Base-by-base conservation (phyloP, 768 basidiomycete genomes). In the Trametes elegans region DNA sequence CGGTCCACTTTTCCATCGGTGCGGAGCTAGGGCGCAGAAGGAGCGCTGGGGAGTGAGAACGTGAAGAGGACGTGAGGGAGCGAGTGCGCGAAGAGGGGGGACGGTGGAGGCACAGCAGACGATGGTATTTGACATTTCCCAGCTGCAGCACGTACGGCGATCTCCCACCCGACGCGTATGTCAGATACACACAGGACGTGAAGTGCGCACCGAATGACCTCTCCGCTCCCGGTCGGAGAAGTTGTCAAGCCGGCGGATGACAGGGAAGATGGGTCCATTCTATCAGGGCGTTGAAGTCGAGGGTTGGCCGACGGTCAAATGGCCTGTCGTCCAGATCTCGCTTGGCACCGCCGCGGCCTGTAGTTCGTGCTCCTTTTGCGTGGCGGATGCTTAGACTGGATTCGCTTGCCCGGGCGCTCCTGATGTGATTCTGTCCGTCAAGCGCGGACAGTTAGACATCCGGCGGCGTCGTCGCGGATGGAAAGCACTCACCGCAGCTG, bases 361-460 rank as follows among this genome's bases (percentile, higher is more conserved):
- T 32, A 21, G 36, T 47, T 24, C 44, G 9, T 39, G 45, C 53
- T 40, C 28, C 26, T 16, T 32, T 16, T 40, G 19, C 24, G 9
- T 9, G 6, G 29, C 2, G 16, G 7, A 19, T 44, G 32, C 42
- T 36, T 35, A 45, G 40, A n/a, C n/a, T n/a, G n/a, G n/a, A 35
- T 49, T 24, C 23, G 40, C 13, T 23, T 38, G 48, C 28, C 55
- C 29, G 32, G n/a, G 14, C 32, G 19, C n/a, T n/a, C 18, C 26
- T 36, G 35, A 18, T 29, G 2, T 40, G 40, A 47, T 3, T 19
- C 34, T 18, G 36, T 44, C 55, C 55, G 55, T 49, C 47, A 38
- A 49, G 16, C 48, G 24, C 55, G 55, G 55, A 49, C 48, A 44
- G 41, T 49, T 56, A n/a, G 55, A 38, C 55, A 56, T 21, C 40